Evolutionary conservation across 73 alveolate species (phyloP).

Genomic region (Tetrahymena borealis): DNA sequence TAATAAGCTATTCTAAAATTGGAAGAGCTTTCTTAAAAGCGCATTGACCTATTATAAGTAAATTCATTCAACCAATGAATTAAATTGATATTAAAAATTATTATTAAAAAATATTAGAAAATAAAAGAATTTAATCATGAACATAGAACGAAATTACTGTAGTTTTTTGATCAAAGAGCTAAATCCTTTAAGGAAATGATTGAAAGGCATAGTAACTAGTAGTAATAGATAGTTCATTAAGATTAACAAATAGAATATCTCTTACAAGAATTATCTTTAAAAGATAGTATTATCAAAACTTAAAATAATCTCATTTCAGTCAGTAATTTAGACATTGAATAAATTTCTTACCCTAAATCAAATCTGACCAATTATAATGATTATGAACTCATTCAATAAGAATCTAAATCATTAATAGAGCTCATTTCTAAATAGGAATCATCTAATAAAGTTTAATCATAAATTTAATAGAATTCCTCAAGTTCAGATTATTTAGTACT

Average conservation of each 20-base stretch:
- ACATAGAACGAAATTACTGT: not conserved
- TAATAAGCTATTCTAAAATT: not conserved
- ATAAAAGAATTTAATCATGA: not conserved
- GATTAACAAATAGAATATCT: not conserved
- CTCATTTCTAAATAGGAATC: not conserved
- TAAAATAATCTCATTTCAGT: not conserved
- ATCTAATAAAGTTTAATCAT: not conserved
- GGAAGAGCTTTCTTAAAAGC: not conserved
- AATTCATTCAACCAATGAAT: not conserved
- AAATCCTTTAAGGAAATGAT: not conserved
- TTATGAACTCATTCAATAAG: not conserved
- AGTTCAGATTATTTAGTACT: not conserved
- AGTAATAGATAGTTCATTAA: not conserved
- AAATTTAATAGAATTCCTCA: too few relatives aligned
- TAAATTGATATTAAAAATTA: not conserved
- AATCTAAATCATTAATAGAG: not conserved
- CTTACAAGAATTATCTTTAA: not conserved
- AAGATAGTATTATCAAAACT: not conserved
- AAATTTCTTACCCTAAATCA: not conserved
- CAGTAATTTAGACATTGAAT: not conserved
- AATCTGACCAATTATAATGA: not conserved
- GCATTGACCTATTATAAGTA: not conserved
- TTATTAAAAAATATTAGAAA: not conserved
- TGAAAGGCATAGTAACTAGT: not conserved
- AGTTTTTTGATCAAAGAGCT: not conserved